These are phyloP conservation scores for Chrysosphaeria jannelii DNA, from an alignment of 2,329 filamentous ascomycete species.

Conservation along the genomic window DNA sequence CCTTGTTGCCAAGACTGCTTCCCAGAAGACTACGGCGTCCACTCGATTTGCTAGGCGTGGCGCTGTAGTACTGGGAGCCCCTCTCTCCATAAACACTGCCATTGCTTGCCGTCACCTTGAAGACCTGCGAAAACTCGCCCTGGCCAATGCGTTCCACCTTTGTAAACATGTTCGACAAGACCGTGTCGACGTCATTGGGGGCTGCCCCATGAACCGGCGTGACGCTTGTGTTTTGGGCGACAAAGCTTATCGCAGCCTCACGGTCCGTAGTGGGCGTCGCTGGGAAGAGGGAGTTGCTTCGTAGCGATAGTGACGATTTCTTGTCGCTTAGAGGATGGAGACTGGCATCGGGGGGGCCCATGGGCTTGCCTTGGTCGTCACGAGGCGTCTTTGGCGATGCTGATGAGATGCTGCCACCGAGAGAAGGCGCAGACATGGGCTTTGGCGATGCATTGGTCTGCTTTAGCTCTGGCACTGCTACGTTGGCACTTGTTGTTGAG, in stretches of 20 bases:
- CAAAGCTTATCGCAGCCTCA: conserved; percentile 20
- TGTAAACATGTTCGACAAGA: conserved; percentile 45
- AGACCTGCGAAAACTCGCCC: conserved; percentile 86
- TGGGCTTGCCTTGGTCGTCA: too few relatives aligned
- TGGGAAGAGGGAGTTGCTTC: conserved; percentile 12
- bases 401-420: too few relatives aligned
- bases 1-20: conserved; percentile 11
- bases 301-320: too few relatives aligned
- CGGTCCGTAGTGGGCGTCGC: conserved; percentile 51
- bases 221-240: conserved; percentile 25
- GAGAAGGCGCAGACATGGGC: too few relatives aligned
- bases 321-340: too few relatives aligned
- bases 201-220: conserved; percentile 39
- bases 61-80: conserved; percentile 10
- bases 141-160: conserved; percentile 54
- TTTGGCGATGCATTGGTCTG: too few relatives aligned
- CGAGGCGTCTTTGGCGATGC: too few relatives aligned
- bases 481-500: conserved; percentile 2
- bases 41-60: conserved; percentile 5
- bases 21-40: conserved; percentile 4
- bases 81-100: conserved; percentile 2
- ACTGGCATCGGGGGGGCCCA: too few relatives aligned
- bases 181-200: conserved; percentile 45
- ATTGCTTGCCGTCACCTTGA: conserved; percentile 26
- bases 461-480: too few relatives aligned